Percentiles rank a stretch among this genome's conserved stretches.
phyloP scores from a whole-genome alignment of 139 green algal genomes.

The Haematococcus sp. region DNA sequence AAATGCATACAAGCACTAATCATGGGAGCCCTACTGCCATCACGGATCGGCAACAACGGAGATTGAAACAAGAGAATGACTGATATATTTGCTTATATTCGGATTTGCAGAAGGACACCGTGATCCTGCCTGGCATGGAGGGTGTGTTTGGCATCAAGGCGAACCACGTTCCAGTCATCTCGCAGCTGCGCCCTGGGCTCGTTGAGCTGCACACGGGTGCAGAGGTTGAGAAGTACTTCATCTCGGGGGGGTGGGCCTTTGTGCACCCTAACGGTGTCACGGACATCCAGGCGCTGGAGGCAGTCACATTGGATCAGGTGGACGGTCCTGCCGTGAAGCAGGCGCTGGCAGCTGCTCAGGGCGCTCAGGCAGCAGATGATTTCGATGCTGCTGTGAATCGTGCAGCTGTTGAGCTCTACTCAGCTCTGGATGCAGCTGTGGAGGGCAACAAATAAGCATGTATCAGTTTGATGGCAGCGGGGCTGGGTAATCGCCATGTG shows the following conservation, averaged over 20 bases:
- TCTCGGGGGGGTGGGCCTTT: constrained; percentile 56
- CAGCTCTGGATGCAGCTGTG: constrained; percentile 47
- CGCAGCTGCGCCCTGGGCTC: constrained; percentile 52
- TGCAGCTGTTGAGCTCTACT: constrained; percentile 50
- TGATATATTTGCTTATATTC: too few species aligned
- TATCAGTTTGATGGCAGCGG: neutral
- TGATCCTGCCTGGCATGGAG: constrained; percentile 55
- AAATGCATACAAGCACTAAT: too few species aligned
- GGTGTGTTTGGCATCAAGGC: constrained; percentile 61
- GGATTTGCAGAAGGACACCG: constrained; percentile 45
- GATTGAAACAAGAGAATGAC: too few species aligned
- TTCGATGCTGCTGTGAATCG: constrained; percentile 50
- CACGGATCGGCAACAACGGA: too few species aligned
- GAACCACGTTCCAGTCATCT: constrained; percentile 63
- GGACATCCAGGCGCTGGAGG: constrained; percentile 58
- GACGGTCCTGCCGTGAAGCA: constrained; percentile 52
- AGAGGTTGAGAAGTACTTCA: constrained; percentile 60
- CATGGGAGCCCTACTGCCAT: too few species aligned
- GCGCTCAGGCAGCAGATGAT: constrained; percentile 43
- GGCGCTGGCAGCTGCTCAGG: constrained; percentile 31
- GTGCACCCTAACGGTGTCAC: constrained; percentile 57
- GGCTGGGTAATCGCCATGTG: too few species aligned
- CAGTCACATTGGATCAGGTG: constrained; percentile 43
- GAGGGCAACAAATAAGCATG: constrained; percentile 44
- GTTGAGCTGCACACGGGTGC: constrained; percentile 49